Conservation (phyloP, 257 asterid species). For the Solanum tacnaense region DNA sequence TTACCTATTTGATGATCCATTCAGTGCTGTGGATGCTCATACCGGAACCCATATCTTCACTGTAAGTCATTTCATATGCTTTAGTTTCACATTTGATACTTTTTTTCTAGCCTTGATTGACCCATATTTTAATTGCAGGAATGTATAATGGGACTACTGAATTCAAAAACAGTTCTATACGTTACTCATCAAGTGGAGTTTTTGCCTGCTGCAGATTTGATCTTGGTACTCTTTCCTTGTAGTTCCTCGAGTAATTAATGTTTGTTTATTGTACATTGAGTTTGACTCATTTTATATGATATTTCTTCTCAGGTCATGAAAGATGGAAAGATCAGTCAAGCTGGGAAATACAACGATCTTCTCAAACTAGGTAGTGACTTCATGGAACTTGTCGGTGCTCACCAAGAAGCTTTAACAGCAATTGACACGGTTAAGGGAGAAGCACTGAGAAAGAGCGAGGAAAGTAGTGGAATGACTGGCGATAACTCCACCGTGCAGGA, state of each 20-base stretch:
- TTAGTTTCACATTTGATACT: background rate
- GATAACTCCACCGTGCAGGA: constrained; percentile 16
- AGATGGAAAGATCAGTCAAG: constrained; percentile 66
- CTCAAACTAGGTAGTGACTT: constrained; percentile 61
- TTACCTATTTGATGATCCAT: constrained; percentile 82
- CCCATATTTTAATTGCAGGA: constrained; percentile 29
- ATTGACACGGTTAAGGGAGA: constrained; percentile 33
- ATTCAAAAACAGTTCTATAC: constrained; percentile 55
- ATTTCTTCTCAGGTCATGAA: constrained; percentile 57
- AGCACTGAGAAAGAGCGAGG: constrained; percentile 9
- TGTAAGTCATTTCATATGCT: constrained; percentile 24
- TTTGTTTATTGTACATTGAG: background rate
- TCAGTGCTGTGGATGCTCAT: constrained; percentile 95
- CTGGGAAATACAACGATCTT: constrained; percentile 72
- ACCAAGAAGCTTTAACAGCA: constrained; percentile 63
- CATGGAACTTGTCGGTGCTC: constrained; percentile 90
- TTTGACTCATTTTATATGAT: background rate
- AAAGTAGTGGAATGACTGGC: constrained; percentile 4
- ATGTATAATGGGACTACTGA: constrained; percentile 53
- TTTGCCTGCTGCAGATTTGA: constrained; percentile 78
- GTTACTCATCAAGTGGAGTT: constrained; percentile 91
- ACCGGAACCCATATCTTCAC: constrained; percentile 81
- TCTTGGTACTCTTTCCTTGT: constrained; percentile 44
- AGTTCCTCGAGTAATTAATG: background rate
- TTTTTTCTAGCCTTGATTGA: background rate